Conservation (phyloP, 1,284 basidiomycete species). For the Hypsizygus ulmarius region DNA sequence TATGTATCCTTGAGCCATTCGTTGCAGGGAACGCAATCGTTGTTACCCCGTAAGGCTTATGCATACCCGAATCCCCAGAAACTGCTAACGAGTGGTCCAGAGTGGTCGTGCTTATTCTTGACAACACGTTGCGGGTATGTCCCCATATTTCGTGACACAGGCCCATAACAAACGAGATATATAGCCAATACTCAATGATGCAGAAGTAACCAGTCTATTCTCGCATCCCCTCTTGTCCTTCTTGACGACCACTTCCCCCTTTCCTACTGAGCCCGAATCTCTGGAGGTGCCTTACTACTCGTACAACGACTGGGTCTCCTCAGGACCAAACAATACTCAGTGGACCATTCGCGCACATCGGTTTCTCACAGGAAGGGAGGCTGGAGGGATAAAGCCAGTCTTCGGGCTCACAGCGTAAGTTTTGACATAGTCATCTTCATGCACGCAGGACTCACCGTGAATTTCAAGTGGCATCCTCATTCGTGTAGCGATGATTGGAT, state of each 20-base stretch:
- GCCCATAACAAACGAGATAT: background rate
- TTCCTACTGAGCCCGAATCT: slow-evolving; percentile 52
- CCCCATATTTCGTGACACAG: background rate
- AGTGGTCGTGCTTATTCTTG: slow-evolving; percentile 78
- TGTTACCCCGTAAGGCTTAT: slow-evolving; percentile 70
- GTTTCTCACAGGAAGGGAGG: slow-evolving; percentile 81
- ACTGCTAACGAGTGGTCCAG: slow-evolving; percentile 35
- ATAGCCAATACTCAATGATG: slow-evolving; percentile 74
- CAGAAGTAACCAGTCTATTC: slow-evolving; percentile 78
- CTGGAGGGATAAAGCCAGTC: slow-evolving; percentile 77
- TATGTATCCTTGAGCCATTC: slow-evolving; percentile 77
- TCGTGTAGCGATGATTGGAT: slow-evolving; percentile 64
- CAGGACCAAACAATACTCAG: slow-evolving; percentile 33
- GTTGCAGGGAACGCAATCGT: slow-evolving; percentile 68
- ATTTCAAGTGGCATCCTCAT: slow-evolving; percentile 70
- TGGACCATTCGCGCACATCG: slow-evolving; percentile 54
- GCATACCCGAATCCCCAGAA: background rate
- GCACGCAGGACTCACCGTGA: slow-evolving; percentile 1
- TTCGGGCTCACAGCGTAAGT: slow-evolving; percentile 80
- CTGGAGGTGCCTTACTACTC: slow-evolving; percentile 67
- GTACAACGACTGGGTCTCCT: slow-evolving; percentile 52
- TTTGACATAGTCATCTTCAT: background rate
- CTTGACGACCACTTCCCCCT: slow-evolving; percentile 61
- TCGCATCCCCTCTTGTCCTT: slow-evolving; percentile 78
- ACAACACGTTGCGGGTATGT: slow-evolving; percentile 35